These are phyloP conservation scores for Volvariella volvacea DNA, from an alignment of 1,284 basidiomycete species.

Conservation along the genomic window DNA sequence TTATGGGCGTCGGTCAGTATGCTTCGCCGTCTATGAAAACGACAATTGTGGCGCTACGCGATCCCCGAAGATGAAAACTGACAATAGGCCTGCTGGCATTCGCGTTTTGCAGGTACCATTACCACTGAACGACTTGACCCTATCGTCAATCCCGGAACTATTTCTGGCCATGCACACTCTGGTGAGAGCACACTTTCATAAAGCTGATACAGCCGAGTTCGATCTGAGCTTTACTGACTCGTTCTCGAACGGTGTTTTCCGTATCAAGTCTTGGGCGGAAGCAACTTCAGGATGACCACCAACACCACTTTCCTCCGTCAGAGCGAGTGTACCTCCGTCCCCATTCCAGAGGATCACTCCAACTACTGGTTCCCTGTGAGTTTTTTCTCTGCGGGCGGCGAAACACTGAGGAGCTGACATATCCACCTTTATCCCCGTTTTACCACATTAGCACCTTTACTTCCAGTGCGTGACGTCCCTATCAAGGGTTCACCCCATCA, in stretches of 20 bases:
- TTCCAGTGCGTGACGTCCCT: slow-evolving; percentile 25
- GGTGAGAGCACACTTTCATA: slow-evolving; percentile 11
- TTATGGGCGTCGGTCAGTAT: slow-evolving; percentile 11
- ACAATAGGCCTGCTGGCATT: slow-evolving; percentile 8
- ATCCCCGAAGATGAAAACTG: too few relatives aligned
- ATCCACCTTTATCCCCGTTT: too few relatives aligned
- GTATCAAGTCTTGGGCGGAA: slow-evolving; percentile 26
- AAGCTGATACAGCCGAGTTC: background rate
- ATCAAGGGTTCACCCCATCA: too few relatives aligned
- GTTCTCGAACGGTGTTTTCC: too few relatives aligned
- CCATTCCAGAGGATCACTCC: slow-evolving; percentile 27
- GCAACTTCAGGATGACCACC: slow-evolving; percentile 23
- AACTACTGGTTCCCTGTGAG: slow-evolving; percentile 31
- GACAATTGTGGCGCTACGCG: background rate
- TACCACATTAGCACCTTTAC: slow-evolving; percentile 25
- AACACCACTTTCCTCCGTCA: slow-evolving; percentile 23
- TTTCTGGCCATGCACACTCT: slow-evolving; percentile 26
- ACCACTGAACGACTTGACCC: slow-evolving; percentile 27
- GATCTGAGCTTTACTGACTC: background rate
- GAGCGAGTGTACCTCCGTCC: slow-evolving; percentile 28
- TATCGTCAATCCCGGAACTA: slow-evolving; percentile 22
- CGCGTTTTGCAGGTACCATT: slow-evolving; percentile 17
- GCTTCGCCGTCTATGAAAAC: background rate
- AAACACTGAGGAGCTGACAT: too few relatives aligned
- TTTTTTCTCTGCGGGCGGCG: slow-evolving; percentile 5